Evolutionary conservation across 139 green algal species (phyloP).

Genomic region (Edaphochlamys debaryana): DNA sequence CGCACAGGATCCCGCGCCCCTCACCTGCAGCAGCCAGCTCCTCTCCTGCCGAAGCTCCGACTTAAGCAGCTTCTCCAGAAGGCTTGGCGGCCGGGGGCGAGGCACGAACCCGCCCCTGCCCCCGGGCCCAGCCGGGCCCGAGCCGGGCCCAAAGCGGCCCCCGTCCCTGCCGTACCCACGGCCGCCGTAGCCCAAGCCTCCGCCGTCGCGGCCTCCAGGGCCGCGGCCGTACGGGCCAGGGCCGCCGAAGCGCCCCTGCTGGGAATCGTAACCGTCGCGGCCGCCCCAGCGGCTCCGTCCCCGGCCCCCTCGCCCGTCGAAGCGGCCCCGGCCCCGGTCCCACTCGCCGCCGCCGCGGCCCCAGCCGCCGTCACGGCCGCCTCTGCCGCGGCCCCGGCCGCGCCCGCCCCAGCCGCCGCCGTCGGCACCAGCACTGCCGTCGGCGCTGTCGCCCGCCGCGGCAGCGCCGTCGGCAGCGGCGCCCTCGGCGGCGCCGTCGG

Average conservation of each 20-base stretch:
- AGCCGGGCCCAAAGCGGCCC: too few relatives aligned
- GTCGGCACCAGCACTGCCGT: neutral
- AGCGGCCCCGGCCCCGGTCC: neutral
- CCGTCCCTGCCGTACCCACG: too few relatives aligned
- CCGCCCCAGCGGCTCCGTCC: neutral
- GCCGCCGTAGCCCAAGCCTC: neutral
- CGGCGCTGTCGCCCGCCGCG: neutral
- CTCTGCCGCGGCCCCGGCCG: neutral
- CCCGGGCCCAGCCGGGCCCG: too few relatives aligned
- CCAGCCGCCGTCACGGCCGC: conserved; percentile 44
- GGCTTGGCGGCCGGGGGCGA: conserved; percentile 12
- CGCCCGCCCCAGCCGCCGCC: neutral
- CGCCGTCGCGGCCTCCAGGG: neutral
- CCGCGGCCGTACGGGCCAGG: neutral
- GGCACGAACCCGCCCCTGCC: neutral
- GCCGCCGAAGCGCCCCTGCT: neutral
- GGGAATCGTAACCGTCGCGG: neutral
- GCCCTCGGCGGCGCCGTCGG: neutral
- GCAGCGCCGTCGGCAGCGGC: neutral
- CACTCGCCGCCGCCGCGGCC: neutral
- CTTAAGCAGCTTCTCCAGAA: conserved; percentile 51
- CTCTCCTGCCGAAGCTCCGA: conserved; percentile 49
- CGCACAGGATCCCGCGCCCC: too few relatives aligned
- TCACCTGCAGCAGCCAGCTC: conserved; percentile 59
- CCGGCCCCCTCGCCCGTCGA: neutral